Evolutionary conservation across 495 filamentous ascomycete genomes (phyloP), one percentile per base, ranked within the genome.

Genomic region (Hypoxylon trugodes): DNA sequence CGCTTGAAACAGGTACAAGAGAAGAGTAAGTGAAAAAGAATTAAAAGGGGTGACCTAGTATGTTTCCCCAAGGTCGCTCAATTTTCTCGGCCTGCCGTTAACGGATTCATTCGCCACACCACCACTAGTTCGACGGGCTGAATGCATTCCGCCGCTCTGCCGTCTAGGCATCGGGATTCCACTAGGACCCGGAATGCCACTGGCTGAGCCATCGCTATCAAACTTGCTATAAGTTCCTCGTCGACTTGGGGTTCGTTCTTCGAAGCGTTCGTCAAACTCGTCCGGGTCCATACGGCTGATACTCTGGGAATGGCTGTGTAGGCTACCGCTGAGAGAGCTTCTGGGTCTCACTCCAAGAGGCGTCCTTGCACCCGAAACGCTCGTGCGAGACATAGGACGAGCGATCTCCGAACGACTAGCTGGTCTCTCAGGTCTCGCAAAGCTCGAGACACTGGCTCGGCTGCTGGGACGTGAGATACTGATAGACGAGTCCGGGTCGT

Each of bases 361-460:
- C 2, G 90, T 92, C 28, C 89, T 84, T 10, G 86, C 74, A 2
- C 88, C 83, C 4, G 78, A 78, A 25, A 89, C 48, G 41, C 78
- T 80, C 3, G 78, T 65, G 7, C 80, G 82, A 68, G 89, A 92
- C 68, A 86, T 82, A 41, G 90, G 86, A 57, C 90, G 90, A 16
- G 73, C 72, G n/a, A 75, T 76, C 16, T 83, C 82, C 10, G 72
- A 74, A 40, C 82, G 77, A 67, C 79, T 82, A 5, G 76, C 66
- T 0, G 83, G 83, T 18, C 82, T 74, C 30, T 77, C 77, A 0
- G 82, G 81, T 16, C 81, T 76, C 35, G 76, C 76, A 58, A 81
- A 81, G 49, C 76, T 81, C 48, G 83, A 78, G 25, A 82, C 60
- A 65, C 85, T 87, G 61, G 85, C 82, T 38, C 86, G 79, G 65